Percentiles rank a stretch among this genome's conserved stretches.
Conservation (phyloP, 768 basidiomycete genomes). For the Brasilioporus rufonigricans region DNA sequence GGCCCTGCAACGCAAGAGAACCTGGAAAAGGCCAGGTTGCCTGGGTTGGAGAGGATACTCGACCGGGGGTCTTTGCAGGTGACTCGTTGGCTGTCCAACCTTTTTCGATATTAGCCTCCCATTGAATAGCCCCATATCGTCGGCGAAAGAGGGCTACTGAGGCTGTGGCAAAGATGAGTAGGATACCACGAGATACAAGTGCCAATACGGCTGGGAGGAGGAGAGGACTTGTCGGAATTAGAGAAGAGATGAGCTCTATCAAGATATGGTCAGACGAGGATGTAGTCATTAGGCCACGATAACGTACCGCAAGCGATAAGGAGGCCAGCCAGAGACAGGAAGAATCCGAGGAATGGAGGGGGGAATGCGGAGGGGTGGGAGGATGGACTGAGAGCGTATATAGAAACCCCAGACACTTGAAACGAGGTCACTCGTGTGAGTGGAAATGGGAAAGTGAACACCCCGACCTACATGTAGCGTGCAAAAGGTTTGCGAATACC, state of each 20-base stretch:
- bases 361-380: conserved; percentile 2
- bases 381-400: conserved; percentile 21
- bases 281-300: background rate
- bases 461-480: conserved; percentile 19
- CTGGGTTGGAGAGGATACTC: conserved; percentile 30
- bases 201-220: conserved; percentile 26
- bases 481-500: conserved; percentile 19
- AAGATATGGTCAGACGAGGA: background rate
- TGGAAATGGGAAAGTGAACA: background rate
- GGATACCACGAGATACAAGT: conserved; percentile 20
- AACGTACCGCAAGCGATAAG: conserved; percentile 29
- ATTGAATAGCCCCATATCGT: background rate
- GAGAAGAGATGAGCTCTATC: conserved; percentile 26
- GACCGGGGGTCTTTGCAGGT: conserved; percentile 4
- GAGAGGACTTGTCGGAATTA: conserved; percentile 24
- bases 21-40: conserved; percentile 34
- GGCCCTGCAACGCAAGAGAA: conserved; percentile 21
- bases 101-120: conserved; percentile 17
- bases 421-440: background rate
- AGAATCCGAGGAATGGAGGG: conserved; percentile 11
- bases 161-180: conserved; percentile 17
- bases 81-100: background rate
- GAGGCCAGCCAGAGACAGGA: conserved; percentile 18
- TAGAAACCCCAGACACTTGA: conserved; percentile 27
- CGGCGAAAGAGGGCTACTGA: conserved; percentile 7